phyloP scores from a whole-genome alignment of 768 basidiomycete species.

The Boletus barrowsii region DNA sequence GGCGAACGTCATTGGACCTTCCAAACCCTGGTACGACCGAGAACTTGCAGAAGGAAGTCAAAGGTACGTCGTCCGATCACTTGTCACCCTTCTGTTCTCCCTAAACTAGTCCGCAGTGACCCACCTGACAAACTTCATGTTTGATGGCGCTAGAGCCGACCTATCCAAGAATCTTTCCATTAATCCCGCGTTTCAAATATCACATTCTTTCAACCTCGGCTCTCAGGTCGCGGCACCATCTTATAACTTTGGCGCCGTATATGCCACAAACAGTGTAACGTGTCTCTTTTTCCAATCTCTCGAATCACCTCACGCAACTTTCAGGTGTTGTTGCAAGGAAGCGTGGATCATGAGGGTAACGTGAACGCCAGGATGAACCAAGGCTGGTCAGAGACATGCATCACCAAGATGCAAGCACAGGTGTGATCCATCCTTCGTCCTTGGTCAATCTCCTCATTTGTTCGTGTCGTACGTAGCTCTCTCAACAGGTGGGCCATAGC shows the following conservation, averaged over 20 bases:
- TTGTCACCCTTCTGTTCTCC: constrained; percentile 2
- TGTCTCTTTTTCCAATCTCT: constrained; percentile 5
- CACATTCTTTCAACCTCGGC: constrained; percentile 91
- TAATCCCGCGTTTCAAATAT: constrained; percentile 97
- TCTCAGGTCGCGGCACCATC: constrained; percentile 80
- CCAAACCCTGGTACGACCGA: constrained; percentile 92
- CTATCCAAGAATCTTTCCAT: constrained; percentile 89
- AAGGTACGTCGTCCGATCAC: constrained; percentile 49
- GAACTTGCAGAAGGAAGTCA: constrained; percentile 90
- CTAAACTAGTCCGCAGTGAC: constrained; percentile 53
- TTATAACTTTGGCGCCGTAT: constrained; percentile 94
- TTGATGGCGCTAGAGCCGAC: constrained; percentile 97
- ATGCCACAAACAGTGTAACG: constrained; percentile 75
- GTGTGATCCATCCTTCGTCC: constrained; percentile 40
- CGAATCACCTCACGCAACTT: constrained; percentile 17
- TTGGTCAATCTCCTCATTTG: not conserved
- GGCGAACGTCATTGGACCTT: constrained; percentile 78
- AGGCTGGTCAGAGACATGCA: constrained; percentile 73
- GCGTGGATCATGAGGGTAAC: constrained; percentile 90
- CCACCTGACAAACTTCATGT: constrained; percentile 90
- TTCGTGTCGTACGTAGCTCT: constrained; percentile 51
- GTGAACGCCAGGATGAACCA: constrained; percentile 87
- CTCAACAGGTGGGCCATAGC: constrained; percentile 73
- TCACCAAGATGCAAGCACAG: constrained; percentile 87
- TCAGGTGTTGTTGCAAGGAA: constrained; percentile 92